phyloP scores from a whole-genome alignment of 2,329 filamentous ascomycete genomes.

The Parasarocladium wereldwijsianum region DNA sequence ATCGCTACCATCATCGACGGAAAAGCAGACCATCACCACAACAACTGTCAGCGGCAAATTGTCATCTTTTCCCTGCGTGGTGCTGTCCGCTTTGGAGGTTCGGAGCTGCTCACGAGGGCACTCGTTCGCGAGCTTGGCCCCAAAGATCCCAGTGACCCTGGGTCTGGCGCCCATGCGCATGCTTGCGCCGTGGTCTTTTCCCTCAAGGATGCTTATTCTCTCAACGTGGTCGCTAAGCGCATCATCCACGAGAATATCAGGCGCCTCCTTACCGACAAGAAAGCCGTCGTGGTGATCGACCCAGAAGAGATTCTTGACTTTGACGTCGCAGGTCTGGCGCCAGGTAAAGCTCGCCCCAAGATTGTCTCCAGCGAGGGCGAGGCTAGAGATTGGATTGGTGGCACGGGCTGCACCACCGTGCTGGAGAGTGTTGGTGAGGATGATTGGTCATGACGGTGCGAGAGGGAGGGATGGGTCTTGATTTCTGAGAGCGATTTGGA shows the following conservation, averaged over 20 bases:
- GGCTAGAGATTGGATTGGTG: constrained; percentile 1
- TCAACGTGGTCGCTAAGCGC: constrained; percentile 14
- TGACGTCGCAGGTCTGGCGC: neutral
- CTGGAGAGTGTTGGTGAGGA: too few relatives aligned
- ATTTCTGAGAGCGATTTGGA: too few relatives aligned
- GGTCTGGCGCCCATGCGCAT: constrained; percentile 11
- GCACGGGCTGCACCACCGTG: constrained; percentile 1
- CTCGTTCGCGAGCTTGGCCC: constrained; percentile 14
- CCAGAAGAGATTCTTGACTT: constrained; percentile 6
- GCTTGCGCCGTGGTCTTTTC: constrained; percentile 18
- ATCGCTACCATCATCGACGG: constrained; percentile 16
- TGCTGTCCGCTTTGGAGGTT: constrained; percentile 18
- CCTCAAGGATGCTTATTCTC: constrained; percentile 16
- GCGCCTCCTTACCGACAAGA: constrained; percentile 11
- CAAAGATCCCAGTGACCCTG: constrained; percentile 10
- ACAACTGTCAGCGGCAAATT: constrained; percentile 14
- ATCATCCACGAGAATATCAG: constrained; percentile 15
- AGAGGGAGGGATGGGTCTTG: too few relatives aligned
- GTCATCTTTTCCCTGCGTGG: constrained; percentile 17
- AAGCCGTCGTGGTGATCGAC: constrained; percentile 17
- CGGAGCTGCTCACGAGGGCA: constrained; percentile 17
- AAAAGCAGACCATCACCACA: constrained; percentile 10
- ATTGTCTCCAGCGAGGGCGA: constrained; percentile 2
- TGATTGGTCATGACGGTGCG: too few relatives aligned
- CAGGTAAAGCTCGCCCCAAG: neutral